phyloP scores from a whole-genome alignment of 139 green algal genomes.

The Desmodesmus armatus region DNA sequence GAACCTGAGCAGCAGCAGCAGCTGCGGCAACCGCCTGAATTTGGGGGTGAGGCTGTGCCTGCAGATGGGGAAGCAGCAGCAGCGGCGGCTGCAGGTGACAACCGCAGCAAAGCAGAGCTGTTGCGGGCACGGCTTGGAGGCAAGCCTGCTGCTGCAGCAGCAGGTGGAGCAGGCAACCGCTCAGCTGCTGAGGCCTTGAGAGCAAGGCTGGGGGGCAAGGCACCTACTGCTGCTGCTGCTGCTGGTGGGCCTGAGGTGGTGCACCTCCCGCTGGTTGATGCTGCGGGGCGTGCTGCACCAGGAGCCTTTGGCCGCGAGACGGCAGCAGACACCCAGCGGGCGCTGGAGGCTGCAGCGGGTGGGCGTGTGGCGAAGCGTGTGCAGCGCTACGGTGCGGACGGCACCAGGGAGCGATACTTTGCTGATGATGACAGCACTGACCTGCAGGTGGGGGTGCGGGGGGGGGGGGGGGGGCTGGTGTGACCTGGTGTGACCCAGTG shows the following conservation, averaged over 20 bases:
- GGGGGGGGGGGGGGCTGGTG: not conserved
- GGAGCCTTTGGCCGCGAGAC: constrained; percentile 88
- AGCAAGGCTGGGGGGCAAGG: constrained; percentile 7
- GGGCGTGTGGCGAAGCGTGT: constrained; percentile 44
- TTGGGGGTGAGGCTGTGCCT: not conserved
- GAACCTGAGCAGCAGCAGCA: not conserved
- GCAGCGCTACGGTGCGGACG: constrained; percentile 78
- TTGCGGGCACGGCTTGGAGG: constrained; percentile 15
- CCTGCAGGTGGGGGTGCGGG: constrained; percentile 49
- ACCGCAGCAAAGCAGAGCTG: constrained; percentile 9
- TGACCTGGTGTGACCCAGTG: not conserved
- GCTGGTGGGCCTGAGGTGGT: constrained; percentile 48
- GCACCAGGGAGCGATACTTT: constrained; percentile 82
- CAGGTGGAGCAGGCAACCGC: constrained; percentile 17
- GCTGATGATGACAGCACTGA: constrained; percentile 84
- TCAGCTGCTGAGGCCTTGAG: constrained; percentile 30
- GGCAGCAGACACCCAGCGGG: constrained; percentile 45
- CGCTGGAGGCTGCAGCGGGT: constrained; percentile 31
- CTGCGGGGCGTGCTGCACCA: constrained; percentile 70
- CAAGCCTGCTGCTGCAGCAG: constrained; percentile 24
- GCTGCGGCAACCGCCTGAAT: not conserved
- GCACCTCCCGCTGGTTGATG: constrained; percentile 80
- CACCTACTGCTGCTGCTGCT: constrained; percentile 7
- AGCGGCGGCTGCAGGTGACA: not conserved
- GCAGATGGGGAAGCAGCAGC: not conserved